Evolutionary conservation across 2,329 filamentous ascomycete genomes (phyloP), one percentile per base, ranked within the genome.

Genomic region (Myriosclerotinia duriaeana): DNA sequence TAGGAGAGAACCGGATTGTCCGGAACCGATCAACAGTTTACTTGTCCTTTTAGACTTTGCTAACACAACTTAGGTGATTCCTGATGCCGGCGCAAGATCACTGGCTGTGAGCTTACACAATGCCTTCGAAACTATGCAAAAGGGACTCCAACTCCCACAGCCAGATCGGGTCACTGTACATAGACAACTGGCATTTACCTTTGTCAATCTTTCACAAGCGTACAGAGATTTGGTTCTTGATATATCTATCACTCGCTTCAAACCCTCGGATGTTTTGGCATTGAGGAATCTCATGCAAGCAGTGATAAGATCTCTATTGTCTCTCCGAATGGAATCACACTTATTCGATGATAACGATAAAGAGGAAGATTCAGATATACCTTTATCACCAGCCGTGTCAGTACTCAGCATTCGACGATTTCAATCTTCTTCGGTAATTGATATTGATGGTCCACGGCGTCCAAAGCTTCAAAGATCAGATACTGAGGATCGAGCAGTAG

Each of bases 141-240:
- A 79, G 63, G 78, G 77, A 14, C 76, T 82, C 22, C 72, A 74
- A 11, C 72, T 82, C 22, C 78, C 80, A 3, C 75, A 77, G 38
- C 58, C 73, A 54, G 75, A 80, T 66, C 75, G 73, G 17, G 68
- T 76, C 14, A 72, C 69, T 48, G 73, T 77, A 68, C 79, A 82
- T 42, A 78, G 81, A 53, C 77, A 79, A 48, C 75, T 87, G 22
- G 79, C 81, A 5, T 80, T 79, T 68, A 79, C 81, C 0, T 86
- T 86, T 67, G 83, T 87, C 67, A 80, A 84, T 66, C 77, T 87
- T 64, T 86, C 85, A 17, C 79, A 84, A 68, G 82, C 81, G 2
- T 81, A 84, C 67, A 79, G 85, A 73, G 85, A 87, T 70, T 79
- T 87, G 67, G 79, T 80, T 15, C 79, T 85, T 63, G 85, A 87